A percentile compares a stretch with the other conserved stretches of the same genome.
These are phyloP conservation scores for Brettanomyces nanus DNA, from an alignment of 805 yeast genomes.

Conservation along the genomic window DNA sequence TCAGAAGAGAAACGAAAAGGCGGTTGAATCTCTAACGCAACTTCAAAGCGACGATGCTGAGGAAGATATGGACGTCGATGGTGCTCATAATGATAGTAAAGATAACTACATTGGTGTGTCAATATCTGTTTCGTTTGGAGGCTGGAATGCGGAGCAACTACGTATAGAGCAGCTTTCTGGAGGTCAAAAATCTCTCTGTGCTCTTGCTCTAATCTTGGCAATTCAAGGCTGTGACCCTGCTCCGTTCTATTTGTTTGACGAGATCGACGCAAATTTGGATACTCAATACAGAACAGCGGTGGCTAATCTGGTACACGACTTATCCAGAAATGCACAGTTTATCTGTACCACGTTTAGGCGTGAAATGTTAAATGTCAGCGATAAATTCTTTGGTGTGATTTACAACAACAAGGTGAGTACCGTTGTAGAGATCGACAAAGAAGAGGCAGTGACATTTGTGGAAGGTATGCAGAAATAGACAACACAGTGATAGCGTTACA, in stretches of 20 bases:
- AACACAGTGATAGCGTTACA: too few species aligned
- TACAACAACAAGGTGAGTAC: slow-evolving; percentile 76
- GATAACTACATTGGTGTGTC: slow-evolving; percentile 63
- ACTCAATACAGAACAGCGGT: slow-evolving; percentile 86
- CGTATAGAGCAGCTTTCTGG: slow-evolving; percentile 89
- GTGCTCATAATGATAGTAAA: slow-evolving; percentile 13
- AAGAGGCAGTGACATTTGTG: slow-evolving; percentile 76
- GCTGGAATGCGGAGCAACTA: slow-evolving; percentile 76
- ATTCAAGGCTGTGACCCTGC: slow-evolving; percentile 95
- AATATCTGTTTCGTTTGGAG: slow-evolving; percentile 82
- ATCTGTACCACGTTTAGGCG: slow-evolving; percentile 95
- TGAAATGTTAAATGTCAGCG: slow-evolving; percentile 83
- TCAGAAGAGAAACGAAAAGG: slow-evolving; percentile 30
- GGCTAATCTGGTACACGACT: slow-evolving; percentile 59
- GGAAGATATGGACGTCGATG: slow-evolving; percentile 14
- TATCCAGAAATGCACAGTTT: slow-evolving; percentile 73
- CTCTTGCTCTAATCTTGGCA: slow-evolving; percentile 86
- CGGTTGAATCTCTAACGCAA: slow-evolving; percentile 10
- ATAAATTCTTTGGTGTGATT: slow-evolving; percentile 80
- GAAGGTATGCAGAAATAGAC: slow-evolving; percentile 45
- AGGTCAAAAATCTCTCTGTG: slow-evolving; percentile 96
- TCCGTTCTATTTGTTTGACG: slow-evolving; percentile 93
- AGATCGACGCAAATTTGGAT: slow-evolving; percentile 93
- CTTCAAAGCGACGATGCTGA: slow-evolving; percentile 4
- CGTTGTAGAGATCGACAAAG: slow-evolving; percentile 58